phyloP scores from a whole-genome alignment of 73 alveolate genomes.

The Tetrahymena malaccensis region DNA sequence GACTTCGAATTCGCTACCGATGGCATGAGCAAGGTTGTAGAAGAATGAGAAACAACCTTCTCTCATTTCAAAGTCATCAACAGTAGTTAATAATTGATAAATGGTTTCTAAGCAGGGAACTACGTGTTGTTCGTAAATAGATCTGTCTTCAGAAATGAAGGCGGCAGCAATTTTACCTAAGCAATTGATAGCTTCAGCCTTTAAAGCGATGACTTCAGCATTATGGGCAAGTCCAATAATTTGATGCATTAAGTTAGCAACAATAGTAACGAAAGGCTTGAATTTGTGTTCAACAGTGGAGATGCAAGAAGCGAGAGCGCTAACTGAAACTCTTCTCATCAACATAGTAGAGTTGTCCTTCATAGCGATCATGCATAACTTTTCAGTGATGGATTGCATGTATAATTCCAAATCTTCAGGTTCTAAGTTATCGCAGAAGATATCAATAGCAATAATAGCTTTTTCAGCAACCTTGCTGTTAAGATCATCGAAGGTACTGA shows the following conservation, averaged over 20 bases:
- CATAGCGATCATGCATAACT: slow-evolving; percentile 4
- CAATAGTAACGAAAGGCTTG: slow-evolving; percentile 1
- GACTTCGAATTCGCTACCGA: slow-evolving; percentile 22
- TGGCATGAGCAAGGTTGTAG: slow-evolving; percentile 38
- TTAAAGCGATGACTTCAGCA: slow-evolving; percentile 25
- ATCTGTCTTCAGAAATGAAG: slow-evolving; percentile 4
- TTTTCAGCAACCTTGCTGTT: slow-evolving; percentile 22
- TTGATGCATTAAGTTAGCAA: slow-evolving; percentile 16
- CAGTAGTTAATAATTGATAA: slow-evolving; percentile 5
- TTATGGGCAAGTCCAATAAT: slow-evolving; percentile 9
- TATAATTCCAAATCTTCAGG: slow-evolving; percentile 11
- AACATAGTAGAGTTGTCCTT: neutral
- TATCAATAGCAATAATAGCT: slow-evolving; percentile 26
- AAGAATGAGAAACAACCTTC: slow-evolving; percentile 37
- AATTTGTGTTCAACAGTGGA: slow-evolving; percentile 9
- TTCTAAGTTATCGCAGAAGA: slow-evolving; percentile 35
- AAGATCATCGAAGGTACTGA: neutral
- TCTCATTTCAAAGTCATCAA: slow-evolving; percentile 33
- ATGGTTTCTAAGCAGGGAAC: slow-evolving; percentile 27
- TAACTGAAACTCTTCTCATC: slow-evolving; percentile 26
- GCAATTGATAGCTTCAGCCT: slow-evolving; percentile 32
- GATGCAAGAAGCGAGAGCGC: slow-evolving; percentile 17
- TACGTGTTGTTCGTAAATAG: slow-evolving; percentile 1
- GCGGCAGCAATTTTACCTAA: slow-evolving; percentile 25
- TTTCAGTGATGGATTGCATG: neutral